phyloP scores from a whole-genome alignment of 202 grass and related monocot species.

The Panicum hallii region DNA sequence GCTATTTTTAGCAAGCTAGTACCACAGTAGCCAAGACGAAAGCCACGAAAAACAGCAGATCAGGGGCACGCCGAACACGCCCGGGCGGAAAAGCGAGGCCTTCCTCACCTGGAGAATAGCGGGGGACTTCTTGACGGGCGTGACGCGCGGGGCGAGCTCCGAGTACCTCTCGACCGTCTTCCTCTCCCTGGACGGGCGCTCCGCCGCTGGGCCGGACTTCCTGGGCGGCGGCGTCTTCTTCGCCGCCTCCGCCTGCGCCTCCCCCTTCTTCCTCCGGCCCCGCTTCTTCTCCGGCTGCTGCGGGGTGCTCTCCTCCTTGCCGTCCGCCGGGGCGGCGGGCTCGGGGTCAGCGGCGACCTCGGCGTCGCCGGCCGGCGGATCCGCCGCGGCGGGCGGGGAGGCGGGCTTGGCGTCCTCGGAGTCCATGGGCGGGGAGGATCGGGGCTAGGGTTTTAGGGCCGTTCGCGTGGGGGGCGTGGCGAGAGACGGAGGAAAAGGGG shows the following conservation, averaged over 20 bases:
- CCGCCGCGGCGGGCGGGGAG: conserved; percentile 23
- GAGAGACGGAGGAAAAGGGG: conserved; percentile 8
- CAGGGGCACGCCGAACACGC: neutral
- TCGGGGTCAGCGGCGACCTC: conserved; percentile 29
- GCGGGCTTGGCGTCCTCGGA: conserved; percentile 50
- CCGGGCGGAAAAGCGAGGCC: neutral
- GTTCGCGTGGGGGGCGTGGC: neutral
- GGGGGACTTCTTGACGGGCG: conserved; percentile 60
- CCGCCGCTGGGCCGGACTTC: conserved; percentile 33
- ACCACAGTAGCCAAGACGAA: no score
- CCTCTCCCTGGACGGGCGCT: conserved; percentile 80
- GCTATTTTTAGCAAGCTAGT: conserved; percentile 6
- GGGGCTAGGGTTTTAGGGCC: conserved; percentile 60
- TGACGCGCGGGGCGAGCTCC: conserved; percentile 53
- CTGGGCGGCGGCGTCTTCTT: conserved; percentile 42
- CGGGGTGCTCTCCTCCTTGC: neutral
- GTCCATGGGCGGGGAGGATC: conserved; percentile 50
- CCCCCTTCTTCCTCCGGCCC: conserved; percentile 37
- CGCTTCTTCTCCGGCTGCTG: conserved; percentile 44
- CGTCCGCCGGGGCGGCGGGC: conserved; percentile 3
- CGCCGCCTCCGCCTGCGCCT: conserved; percentile 16
- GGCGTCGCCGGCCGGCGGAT: conserved; percentile 50
- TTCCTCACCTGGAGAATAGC: conserved; percentile 66
- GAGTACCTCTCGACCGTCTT: conserved; percentile 94
- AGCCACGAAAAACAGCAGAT: conserved; percentile 16